Evolutionary conservation across 768 basidiomycete species (phyloP).

Genomic region (Mycena chlorophos): DNA sequence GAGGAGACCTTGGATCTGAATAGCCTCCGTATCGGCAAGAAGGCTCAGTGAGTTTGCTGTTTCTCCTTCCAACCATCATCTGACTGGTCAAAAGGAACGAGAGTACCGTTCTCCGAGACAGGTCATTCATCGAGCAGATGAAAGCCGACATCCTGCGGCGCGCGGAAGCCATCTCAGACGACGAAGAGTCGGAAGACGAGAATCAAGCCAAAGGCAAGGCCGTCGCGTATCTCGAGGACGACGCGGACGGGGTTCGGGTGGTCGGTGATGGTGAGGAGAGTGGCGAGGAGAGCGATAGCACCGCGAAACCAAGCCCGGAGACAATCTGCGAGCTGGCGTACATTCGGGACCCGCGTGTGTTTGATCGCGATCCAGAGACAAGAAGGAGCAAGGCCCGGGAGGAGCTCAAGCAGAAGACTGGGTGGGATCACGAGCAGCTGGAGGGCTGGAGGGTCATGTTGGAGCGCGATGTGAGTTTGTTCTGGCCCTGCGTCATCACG

Average conservation of each 20-base stretch:
- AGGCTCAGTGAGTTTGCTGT: conserved; percentile 43
- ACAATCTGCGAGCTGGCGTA: conserved; percentile 77
- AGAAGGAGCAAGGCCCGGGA: conserved; percentile 65
- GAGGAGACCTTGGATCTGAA: conserved; percentile 66
- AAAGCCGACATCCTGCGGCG: conserved; percentile 81
- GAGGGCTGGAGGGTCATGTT: conserved; percentile 93
- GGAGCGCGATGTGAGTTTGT: conserved; percentile 73
- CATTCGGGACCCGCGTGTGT: conserved; percentile 69
- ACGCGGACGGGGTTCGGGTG: conserved; percentile 43
- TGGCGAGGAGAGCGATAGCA: conserved; percentile 38
- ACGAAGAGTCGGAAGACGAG: conserved; percentile 59
- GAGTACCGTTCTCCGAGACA: conserved; percentile 51
- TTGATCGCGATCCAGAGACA: conserved; percentile 75
- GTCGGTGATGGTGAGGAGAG: conserved; percentile 60
- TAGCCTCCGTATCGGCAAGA: conserved; percentile 64
- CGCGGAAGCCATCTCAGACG: conserved; percentile 63
- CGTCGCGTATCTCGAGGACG: conserved; percentile 41
- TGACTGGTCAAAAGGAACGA: conserved; percentile 28
- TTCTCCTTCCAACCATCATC: not conserved
- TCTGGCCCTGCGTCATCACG: not conserved
- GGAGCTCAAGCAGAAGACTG: conserved; percentile 69
- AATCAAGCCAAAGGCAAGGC: conserved; percentile 27
- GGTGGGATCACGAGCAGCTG: conserved; percentile 82
- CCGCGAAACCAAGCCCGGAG: conserved; percentile 43
- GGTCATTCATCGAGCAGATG: conserved; percentile 65